A percentile compares a stretch with the other conserved stretches of the same genome.
These are phyloP conservation scores for Auricularia sp. DNA, from an alignment of 768 basidiomycete genomes.

Conservation along the genomic window DNA sequence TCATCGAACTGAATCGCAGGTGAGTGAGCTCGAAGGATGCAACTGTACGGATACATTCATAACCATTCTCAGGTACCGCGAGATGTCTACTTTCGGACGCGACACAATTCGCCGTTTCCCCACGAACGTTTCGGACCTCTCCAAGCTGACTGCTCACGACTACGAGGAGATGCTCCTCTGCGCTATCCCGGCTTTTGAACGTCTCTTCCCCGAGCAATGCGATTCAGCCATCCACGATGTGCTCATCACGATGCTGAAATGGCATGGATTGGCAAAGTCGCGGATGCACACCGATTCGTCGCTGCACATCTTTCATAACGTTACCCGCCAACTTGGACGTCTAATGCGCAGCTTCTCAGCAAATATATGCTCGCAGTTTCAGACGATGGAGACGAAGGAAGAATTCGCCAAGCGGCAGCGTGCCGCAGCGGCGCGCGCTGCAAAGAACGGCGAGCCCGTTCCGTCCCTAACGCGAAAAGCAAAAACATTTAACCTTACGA, in stretches of 20 bases:
- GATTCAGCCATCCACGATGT: constrained; percentile 22
- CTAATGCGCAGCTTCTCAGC: constrained; percentile 14
- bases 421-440: neutral
- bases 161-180: constrained; percentile 8
- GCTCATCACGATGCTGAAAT: constrained; percentile 19
- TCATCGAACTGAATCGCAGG: constrained; percentile 14
- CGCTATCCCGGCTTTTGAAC: constrained; percentile 27
- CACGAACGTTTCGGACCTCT: constrained; percentile 2
- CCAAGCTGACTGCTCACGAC: constrained; percentile 6
- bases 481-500: constrained; percentile 20
- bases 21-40: neutral
- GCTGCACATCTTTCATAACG: constrained; percentile 14
- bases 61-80: constrained; percentile 3
- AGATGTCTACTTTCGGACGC: constrained; percentile 4
- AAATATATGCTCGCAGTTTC: constrained; percentile 14
- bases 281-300: constrained; percentile 6
- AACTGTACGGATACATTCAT: constrained; percentile 7
- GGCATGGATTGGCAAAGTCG: constrained; percentile 8
- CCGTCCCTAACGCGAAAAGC: constrained; percentile 9
- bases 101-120: constrained; percentile 7
- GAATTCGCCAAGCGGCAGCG: constrained; percentile 21
- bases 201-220: constrained; percentile 21
- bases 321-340: constrained; percentile 14
- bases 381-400: constrained; percentile 22
- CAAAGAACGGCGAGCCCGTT: neutral